These are phyloP conservation scores for Aspergillus brasiliensis DNA, from an alignment of 2,329 filamentous ascomycete genomes.

Conservation along the genomic window DNA sequence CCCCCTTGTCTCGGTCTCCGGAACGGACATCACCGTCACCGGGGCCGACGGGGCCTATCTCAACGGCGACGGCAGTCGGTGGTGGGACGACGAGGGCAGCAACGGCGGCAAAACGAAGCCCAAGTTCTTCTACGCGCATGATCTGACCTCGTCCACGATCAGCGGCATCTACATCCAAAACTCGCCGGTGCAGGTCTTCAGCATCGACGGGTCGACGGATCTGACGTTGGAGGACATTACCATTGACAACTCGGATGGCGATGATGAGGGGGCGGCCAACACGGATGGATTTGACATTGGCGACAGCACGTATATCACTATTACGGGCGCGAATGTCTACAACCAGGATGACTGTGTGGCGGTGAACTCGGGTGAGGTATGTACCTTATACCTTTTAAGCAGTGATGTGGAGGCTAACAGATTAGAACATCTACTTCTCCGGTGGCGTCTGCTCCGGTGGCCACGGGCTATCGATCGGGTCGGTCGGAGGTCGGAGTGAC, in stretches of 20 bases:
- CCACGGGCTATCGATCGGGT: slow-evolving; percentile 64
- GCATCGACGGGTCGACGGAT: slow-evolving; percentile 47
- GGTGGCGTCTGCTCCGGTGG: slow-evolving; percentile 35
- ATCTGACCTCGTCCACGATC: slow-evolving; percentile 35
- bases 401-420: not conserved
- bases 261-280: slow-evolving; percentile 50
- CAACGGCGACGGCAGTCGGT: slow-evolving; percentile 58
- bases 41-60: slow-evolving; percentile 56
- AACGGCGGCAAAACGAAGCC: slow-evolving; percentile 67
- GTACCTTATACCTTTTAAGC: no score
- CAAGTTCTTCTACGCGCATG: slow-evolving; percentile 61
- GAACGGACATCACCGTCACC: slow-evolving; percentile 56
- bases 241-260: slow-evolving; percentile 61
- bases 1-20: slow-evolving; percentile 63
- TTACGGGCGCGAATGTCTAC: slow-evolving; percentile 54
- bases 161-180: slow-evolving; percentile 38
- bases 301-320: slow-evolving; percentile 51
- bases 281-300: slow-evolving; percentile 50
- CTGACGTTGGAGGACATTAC: slow-evolving; percentile 56
- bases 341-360: slow-evolving; percentile 65
- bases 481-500: slow-evolving; percentile 57
- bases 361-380: slow-evolving; percentile 56
- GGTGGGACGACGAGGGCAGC: slow-evolving; percentile 63
- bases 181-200: slow-evolving; percentile 42
- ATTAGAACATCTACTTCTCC: slow-evolving; percentile 22